Evolutionary conservation across 2,329 filamentous ascomycete genomes (phyloP), one percentile per base, ranked within the genome.

Genomic region (Cercospora canescens): DNA sequence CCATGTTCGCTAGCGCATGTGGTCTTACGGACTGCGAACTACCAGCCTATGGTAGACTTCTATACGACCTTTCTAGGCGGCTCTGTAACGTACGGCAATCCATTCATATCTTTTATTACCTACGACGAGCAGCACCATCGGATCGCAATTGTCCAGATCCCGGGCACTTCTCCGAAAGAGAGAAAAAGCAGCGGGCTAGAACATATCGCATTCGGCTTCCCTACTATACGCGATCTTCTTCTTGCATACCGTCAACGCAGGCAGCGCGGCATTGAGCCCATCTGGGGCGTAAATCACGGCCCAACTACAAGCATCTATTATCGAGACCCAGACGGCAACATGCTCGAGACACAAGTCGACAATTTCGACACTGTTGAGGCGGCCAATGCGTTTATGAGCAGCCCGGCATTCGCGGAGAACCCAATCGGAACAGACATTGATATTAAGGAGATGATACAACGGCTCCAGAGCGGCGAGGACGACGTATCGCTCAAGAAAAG

Each of bases 381-480:
- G 37, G 78, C 80, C 0, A 77, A 68, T 0, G 73, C 65, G 9
- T 84, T 77, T 67, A 82, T 86, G 81, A 55, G 14, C 24, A 64
- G 70, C 0, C 58, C 74, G 1, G 72, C 72, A 11, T 83, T 83
- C 62, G 66, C 28, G 0, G 68, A 79, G 66, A 85, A 85, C 66
- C 79, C 82, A 0, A 71, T 83, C 16, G 82, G 82, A 0, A 75
- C 72, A 0, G 79, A 84, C 50, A 79, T 82, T 67, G 81, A 84
- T 63, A 76, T 81, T 0, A 82, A 84, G 24, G 81, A 82, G 9
- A 48, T 48, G 41, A 48, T 48, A 1, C 18, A 7, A 1, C 41
- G 41, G 3, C 41, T 48, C 7, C 41, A 48, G 3, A 48, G 41
- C 5, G 41, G 41, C 5, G 41, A 48, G 41, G 41, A 48, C 3